Conservation (phyloP, 2,329 filamentous ascomycete species). For the Elsinoe fawcettii region DNA sequence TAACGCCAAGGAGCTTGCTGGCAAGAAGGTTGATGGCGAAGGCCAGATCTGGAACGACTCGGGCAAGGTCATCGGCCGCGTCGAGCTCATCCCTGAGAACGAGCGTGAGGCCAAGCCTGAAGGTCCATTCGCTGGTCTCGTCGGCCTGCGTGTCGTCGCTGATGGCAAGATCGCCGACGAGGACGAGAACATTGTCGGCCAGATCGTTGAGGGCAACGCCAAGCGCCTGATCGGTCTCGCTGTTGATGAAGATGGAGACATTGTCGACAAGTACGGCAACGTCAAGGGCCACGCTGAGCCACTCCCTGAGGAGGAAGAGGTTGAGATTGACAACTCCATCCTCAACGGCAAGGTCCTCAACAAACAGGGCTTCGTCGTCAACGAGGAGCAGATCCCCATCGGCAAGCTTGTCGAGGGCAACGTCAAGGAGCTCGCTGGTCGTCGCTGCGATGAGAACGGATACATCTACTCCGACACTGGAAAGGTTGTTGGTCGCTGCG, state of each 20-base stretch:
- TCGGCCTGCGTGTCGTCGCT: slow-evolving; percentile 41
- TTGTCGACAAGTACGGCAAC: slow-evolving; percentile 55
- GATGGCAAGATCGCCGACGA: slow-evolving; percentile 44
- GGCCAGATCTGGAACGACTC: slow-evolving; percentile 65
- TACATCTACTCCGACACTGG: slow-evolving; percentile 50
- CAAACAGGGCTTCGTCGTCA: slow-evolving; percentile 52
- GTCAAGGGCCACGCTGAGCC: slow-evolving; percentile 54
- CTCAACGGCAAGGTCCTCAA: slow-evolving; percentile 49
- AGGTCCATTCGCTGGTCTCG: slow-evolving; percentile 43
- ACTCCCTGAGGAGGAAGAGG: slow-evolving; percentile 40
- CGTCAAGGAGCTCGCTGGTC: slow-evolving; percentile 48
- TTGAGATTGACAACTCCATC: slow-evolving; percentile 43
- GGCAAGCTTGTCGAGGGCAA: slow-evolving; percentile 51
- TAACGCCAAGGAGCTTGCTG: slow-evolving; percentile 54
- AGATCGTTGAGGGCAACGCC: slow-evolving; percentile 50
- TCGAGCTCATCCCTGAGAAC: slow-evolving; percentile 59
- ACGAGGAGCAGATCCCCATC: slow-evolving; percentile 46
- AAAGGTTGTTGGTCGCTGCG: slow-evolving; percentile 50
- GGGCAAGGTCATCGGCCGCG: slow-evolving; percentile 61
- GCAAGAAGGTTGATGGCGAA: slow-evolving; percentile 63
- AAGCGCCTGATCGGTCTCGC: slow-evolving; percentile 52
- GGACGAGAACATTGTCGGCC: slow-evolving; percentile 45
- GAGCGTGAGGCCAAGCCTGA: slow-evolving; percentile 49
- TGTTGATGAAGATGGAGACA: slow-evolving; percentile 56
- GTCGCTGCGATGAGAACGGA: slow-evolving; percentile 48